Base-by-base conservation (phyloP, 495 filamentous ascomycete genomes). In the Daldinia grandis region DNA sequence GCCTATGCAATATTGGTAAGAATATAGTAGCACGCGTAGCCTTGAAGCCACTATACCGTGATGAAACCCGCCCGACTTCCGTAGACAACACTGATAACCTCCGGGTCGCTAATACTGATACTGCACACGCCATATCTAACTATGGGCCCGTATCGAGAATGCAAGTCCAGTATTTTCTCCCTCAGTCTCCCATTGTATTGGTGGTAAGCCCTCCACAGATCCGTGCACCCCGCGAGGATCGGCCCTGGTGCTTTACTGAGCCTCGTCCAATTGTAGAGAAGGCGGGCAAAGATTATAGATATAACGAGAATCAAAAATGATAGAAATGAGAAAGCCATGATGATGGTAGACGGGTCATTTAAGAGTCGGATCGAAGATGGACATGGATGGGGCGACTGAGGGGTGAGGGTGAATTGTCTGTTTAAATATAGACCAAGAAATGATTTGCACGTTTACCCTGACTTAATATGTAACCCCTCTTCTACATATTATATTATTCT, bases 121-220 rank as follows among this genome's bases (percentile, higher is more conserved):
- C 69, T 73, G 1, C 69, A 59, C 9, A 73, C 70, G 3, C 77
- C 76, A 44, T 77, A 79, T 15, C 77, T 69, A 3, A 79, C 72
- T 14, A 79, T 62, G 0, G 69, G 65, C 0, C 75, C 77, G 51
- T 76, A 44, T 37, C 62, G 56, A 7, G 66, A 70, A 19, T 79
- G 73, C 2, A 79, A 42, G 14, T 75, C 61, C 4, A 74, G 9
- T 12, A 79, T 25, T 51, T 71, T 69, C 7, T 50, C 35, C 15
- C 68, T 53, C 10, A 76, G 42, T 19, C n/a, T 68, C 1, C 74
- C 73, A 10, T 75, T 69, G 21, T 70, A 66, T 25, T 73, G 66
- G 3, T 73, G 53, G 24, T 75, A 75, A 24, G 77, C 69, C 31
- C 73, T 57, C 77, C 75, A 79, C 5, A 79, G 64, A 60, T 75